A percentile compares a stretch with the other conserved stretches of the same genome.
Conservation (phyloP, 129 eudicot species). For the Arctium lappa region DNA sequence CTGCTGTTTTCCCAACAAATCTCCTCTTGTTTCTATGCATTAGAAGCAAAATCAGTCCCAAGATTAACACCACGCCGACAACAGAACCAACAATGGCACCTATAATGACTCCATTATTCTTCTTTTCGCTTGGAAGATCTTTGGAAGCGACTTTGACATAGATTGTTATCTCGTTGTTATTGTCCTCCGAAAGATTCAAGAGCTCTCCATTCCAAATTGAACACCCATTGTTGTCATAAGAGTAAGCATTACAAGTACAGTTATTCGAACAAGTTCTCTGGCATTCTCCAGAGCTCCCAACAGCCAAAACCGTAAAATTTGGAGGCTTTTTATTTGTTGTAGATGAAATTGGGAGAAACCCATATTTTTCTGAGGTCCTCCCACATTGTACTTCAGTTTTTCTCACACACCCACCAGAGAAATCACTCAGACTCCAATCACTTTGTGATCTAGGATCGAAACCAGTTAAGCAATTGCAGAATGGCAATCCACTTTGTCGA, state of each 20-base stretch:
- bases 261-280: constrained; percentile 34
- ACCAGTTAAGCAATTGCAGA: constrained; percentile 51
- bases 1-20: constrained; percentile 13
- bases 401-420: constrained; percentile 54
- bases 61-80: constrained; percentile 20
- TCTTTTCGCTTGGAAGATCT: constrained; percentile 36
- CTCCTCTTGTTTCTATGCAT: constrained; percentile 23
- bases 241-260: constrained; percentile 65
- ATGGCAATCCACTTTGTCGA: constrained; percentile 33
- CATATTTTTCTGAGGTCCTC: constrained; percentile 19
- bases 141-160: constrained; percentile 49
- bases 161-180: constrained; percentile 26
- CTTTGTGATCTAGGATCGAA: constrained; percentile 14
- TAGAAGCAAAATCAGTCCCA: constrained; percentile 24
- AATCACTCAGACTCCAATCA: constrained; percentile 48
- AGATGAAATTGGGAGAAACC: constrained; percentile 7
- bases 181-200: constrained; percentile 33
- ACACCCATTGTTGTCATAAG: constrained; percentile 42
- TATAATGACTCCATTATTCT: constrained; percentile 21
- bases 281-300: constrained; percentile 34
- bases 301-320: constrained; percentile 13
- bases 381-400: constrained; percentile 37
- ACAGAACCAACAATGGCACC: constrained; percentile 42
- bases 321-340: constrained; percentile 2
- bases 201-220: constrained; percentile 50